Conservation (phyloP, 495 filamentous ascomycete genomes). For the Neurospora sp. region DNA sequence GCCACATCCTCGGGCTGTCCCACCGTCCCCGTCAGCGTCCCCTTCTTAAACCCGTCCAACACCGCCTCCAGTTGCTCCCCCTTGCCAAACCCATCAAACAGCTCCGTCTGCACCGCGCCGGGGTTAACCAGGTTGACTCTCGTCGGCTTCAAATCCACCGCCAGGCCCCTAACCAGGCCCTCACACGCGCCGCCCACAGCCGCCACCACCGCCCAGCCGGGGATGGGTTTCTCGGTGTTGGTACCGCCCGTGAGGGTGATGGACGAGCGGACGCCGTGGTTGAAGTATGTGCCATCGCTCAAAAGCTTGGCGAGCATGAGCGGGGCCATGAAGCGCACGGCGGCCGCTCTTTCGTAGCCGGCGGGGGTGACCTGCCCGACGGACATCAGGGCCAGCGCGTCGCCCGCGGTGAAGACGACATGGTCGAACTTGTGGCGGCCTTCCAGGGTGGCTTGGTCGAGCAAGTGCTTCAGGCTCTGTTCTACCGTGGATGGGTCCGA, state of each 20-base stretch:
- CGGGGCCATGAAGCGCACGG: constrained; percentile 40
- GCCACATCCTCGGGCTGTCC: constrained; percentile 47
- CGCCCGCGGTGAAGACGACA: constrained; percentile 49
- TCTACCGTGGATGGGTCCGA: constrained; percentile 30
- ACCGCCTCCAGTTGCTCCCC: constrained; percentile 14
- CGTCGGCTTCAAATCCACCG: constrained; percentile 7
- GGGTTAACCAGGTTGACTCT: constrained; percentile 27
- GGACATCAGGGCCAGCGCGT: constrained; percentile 24
- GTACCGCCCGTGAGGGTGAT: constrained; percentile 43
- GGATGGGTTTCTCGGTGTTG: constrained; percentile 3
- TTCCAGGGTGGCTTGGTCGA: constrained; percentile 24
- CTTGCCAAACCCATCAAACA: constrained; percentile 21
- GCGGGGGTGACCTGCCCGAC: constrained; percentile 30
- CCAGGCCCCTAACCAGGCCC: constrained; percentile 6
- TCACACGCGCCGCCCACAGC: not conserved
- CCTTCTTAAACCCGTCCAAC: constrained; percentile 16
- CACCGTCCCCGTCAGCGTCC: constrained; percentile 31
- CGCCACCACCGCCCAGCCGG: not conserved
- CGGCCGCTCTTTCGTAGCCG: constrained; percentile 23
- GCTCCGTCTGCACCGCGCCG: constrained; percentile 41
- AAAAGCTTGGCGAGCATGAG: constrained; percentile 42
- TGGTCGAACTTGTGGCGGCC: constrained; percentile 40
- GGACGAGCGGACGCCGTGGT: not conserved
- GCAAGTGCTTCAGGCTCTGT: constrained; percentile 31
- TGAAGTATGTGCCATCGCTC: constrained; percentile 26